Conservation (phyloP, 2,329 filamentous ascomycete species). For the Exophiala xenobiotica region DNA sequence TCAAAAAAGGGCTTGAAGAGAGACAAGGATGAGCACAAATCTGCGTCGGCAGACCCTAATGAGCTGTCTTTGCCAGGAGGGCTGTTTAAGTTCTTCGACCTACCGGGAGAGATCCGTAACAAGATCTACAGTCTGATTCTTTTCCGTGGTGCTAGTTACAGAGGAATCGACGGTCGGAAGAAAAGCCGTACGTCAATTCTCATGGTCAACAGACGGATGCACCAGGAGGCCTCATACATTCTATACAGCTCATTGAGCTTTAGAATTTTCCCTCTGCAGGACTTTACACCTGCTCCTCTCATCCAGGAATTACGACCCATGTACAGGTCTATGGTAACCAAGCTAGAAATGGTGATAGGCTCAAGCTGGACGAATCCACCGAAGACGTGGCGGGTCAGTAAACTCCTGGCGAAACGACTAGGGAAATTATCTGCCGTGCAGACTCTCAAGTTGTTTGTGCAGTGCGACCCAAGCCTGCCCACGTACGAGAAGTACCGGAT, state of each 20-base stretch:
- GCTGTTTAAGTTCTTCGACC: slow-evolving; percentile 53
- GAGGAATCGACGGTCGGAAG: slow-evolving; percentile 24
- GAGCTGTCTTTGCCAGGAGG: slow-evolving; percentile 14
- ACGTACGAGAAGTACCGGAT: slow-evolving; percentile 59
- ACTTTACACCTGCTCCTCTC: slow-evolving; percentile 45
- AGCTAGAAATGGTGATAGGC: slow-evolving; percentile 57
- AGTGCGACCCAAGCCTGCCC: slow-evolving; percentile 55
- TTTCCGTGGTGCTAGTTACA: slow-evolving; percentile 28
- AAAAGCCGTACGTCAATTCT: slow-evolving; percentile 36
- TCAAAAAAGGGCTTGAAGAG: slow-evolving; percentile 27
- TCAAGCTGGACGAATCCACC: slow-evolving; percentile 60
- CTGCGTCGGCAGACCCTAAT: slow-evolving; percentile 6
- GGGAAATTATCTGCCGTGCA: slow-evolving; percentile 38
- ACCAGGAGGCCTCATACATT: slow-evolving; percentile 51
- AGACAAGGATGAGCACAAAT: slow-evolving; percentile 18
- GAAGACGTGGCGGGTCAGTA: slow-evolving; percentile 52
- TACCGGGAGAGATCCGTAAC: slow-evolving; percentile 55
- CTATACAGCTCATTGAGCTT: slow-evolving; percentile 56
- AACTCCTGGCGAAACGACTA: slow-evolving; percentile 43
- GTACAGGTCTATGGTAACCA: slow-evolving; percentile 53
- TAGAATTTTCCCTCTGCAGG: slow-evolving; percentile 54
- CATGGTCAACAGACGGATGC: slow-evolving; percentile 43
- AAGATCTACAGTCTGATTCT: slow-evolving; percentile 42
- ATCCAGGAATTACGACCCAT: slow-evolving; percentile 51
- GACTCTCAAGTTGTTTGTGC: slow-evolving; percentile 57